Conservation (phyloP, 225 moss, liverwort and hornwort species). For the Polytrichum formosum region DNA sequence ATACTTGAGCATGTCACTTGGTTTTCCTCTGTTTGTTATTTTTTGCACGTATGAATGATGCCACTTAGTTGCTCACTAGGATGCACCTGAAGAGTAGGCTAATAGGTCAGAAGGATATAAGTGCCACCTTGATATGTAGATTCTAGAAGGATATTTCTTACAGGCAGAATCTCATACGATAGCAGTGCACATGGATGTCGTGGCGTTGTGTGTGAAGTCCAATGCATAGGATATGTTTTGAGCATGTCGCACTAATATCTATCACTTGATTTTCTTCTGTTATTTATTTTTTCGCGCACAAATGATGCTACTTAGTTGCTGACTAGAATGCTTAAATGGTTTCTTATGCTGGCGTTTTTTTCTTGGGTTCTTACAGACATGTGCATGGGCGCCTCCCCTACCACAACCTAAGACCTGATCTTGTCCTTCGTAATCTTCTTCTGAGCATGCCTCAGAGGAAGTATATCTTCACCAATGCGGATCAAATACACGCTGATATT, state of each 20-base stretch:
- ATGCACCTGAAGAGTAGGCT: not conserved
- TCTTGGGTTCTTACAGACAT: slow-evolving; percentile 15
- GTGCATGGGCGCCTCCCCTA: slow-evolving; percentile 62
- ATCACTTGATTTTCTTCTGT: too few species aligned
- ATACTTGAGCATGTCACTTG: not conserved
- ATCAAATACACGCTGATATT: slow-evolving; percentile 43
- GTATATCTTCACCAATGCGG: slow-evolving; percentile 62
- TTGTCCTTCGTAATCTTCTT: slow-evolving; percentile 44
- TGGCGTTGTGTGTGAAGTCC: too few species aligned
- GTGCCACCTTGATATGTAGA: too few species aligned
- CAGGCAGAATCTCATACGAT: too few species aligned
- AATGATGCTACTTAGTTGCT: too few species aligned
- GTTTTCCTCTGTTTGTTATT: not conserved
- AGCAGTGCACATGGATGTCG: too few species aligned
- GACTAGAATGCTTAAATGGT: too few species aligned
- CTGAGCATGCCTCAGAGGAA: slow-evolving; percentile 60
- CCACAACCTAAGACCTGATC: slow-evolving; percentile 48
- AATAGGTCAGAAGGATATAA: not conserved
- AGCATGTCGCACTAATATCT: too few species aligned
- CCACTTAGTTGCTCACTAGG: not conserved
- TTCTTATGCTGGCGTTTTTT: too few species aligned
- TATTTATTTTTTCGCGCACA: too few species aligned
- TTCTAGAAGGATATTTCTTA: too few species aligned
- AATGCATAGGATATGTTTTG: too few species aligned
- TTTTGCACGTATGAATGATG: not conserved